Percentiles rank a stretch among this genome's conserved stretches.
Evolutionary conservation across 805 yeast species (phyloP).

Genomic region (Hyphopichia homilentoma): DNA sequence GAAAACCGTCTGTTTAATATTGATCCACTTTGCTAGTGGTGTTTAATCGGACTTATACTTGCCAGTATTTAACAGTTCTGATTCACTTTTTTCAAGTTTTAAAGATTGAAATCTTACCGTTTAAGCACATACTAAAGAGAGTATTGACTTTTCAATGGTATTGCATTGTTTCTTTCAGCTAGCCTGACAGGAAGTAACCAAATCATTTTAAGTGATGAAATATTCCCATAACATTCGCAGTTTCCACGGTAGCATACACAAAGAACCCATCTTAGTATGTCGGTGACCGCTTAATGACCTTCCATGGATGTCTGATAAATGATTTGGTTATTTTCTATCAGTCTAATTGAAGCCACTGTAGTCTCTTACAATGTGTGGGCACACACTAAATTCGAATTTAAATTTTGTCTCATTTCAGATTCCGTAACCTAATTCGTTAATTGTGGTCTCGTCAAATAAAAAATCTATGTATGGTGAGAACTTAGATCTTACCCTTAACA

Average conservation of each 20-base stretch:
- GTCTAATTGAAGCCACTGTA: neutral
- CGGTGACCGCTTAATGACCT: slow-evolving; percentile 85
- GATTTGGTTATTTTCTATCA: slow-evolving; percentile 1
- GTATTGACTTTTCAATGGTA: too few relatives aligned
- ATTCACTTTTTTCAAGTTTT: slow-evolving; percentile 25
- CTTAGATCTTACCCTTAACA: slow-evolving; percentile 28
- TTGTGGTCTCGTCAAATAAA: too few relatives aligned
- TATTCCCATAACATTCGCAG: slow-evolving; percentile 84
- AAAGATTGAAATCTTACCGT: slow-evolving; percentile 11
- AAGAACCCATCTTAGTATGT: slow-evolving; percentile 78
- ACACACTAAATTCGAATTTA: too few relatives aligned
- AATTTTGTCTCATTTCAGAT: too few relatives aligned
- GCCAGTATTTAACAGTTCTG: slow-evolving; percentile 80
- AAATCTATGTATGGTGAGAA: too few relatives aligned
- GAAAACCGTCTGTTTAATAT: slow-evolving; percentile 42
- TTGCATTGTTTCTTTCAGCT: neutral
- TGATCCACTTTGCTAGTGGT: slow-evolving; percentile 38
- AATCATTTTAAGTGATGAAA: slow-evolving; percentile 61
- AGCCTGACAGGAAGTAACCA: slow-evolving; percentile 1
- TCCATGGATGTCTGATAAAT: slow-evolving; percentile 88
- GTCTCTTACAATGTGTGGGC: too few relatives aligned
- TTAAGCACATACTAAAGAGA: slow-evolving; percentile 26
- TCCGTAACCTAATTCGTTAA: too few relatives aligned
- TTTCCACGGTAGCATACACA: slow-evolving; percentile 90
- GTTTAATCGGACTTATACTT: slow-evolving; percentile 64